Evolutionary conservation across 176 grass and related monocot species (phyloP).

Genomic region (Puya raimondii): DNA sequence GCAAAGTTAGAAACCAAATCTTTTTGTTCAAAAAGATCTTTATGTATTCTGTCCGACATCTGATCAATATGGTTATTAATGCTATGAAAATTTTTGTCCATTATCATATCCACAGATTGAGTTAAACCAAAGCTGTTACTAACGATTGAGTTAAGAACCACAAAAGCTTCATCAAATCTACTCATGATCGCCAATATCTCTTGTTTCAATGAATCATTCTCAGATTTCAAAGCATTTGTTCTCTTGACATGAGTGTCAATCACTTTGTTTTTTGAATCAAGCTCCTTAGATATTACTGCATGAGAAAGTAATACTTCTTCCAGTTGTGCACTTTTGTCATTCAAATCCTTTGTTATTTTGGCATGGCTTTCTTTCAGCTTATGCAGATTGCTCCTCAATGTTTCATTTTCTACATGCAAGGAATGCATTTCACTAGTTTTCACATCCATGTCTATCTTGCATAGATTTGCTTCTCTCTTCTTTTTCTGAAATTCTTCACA

Average conservation of each 20-base stretch:
- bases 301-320: constrained; percentile 33
- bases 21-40: constrained; percentile 39
- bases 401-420: constrained; percentile 43
- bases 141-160: constrained; percentile 5
- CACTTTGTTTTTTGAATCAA: constrained; percentile 32
- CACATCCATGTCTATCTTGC: constrained; percentile 50
- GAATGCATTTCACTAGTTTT: constrained; percentile 20
- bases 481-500: constrained; percentile 39
- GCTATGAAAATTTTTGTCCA: constrained; percentile 30
- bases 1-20: constrained; percentile 42
- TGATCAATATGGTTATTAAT: constrained; percentile 38
- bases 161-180: constrained; percentile 25
- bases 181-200: constrained; percentile 34
- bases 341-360: constrained; percentile 24
- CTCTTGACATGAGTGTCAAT: constrained; percentile 24
- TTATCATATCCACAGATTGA: constrained; percentile 20
- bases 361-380: constrained; percentile 24
- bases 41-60: constrained; percentile 35
- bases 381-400: constrained; percentile 19
- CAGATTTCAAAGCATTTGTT: constrained; percentile 35
- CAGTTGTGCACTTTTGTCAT: constrained; percentile 33
- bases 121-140: background rate
- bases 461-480: constrained; percentile 40
- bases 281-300: constrained; percentile 29
- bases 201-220: constrained; percentile 47